Evolutionary conservation across 2,329 filamentous ascomycete genomes (phyloP), one percentile per base, ranked within the genome.

Genomic region (Botryosphaeria dothidea): DNA sequence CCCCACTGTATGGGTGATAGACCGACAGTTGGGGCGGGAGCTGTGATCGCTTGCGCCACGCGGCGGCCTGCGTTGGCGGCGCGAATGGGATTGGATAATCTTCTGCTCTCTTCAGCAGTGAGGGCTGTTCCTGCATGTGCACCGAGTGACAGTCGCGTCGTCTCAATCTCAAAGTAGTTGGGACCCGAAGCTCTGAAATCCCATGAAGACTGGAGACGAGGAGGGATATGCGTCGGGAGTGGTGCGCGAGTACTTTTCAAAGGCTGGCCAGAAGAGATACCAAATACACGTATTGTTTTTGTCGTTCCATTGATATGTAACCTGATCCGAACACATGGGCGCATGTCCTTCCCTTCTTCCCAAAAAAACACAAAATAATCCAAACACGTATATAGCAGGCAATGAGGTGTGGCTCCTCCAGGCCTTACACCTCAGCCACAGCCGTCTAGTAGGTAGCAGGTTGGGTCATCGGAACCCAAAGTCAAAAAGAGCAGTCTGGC

Each of bases 251-350:
- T n/a, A n/a, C n/a, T n/a, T n/a, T n/a, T n/a, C 31, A 34, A 34
- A 34, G 31, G 31, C 31, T 34, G 31, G 31, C 2, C 31, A 3
- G 7, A 34, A 41, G 41, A 36, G 41, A 23, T 60, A 60, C 56
- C 56, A 60, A 60, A 60, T 60, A 60, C 56, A 60, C 25, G 41
- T 60, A 46, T 60, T 46, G 56, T 60, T 60, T 46, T 60, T 60
- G 29, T 60, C 41, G 25, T 45, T 60, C 56, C 56, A 46, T 60
- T 45, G 41, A 46, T 60, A 60, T 45, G 56, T 60, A 60, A 46
- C 56, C 56, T 60, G 56, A 60, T 60, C 56, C 56, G 41, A 60
- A 60, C 56, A 60, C 56, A 60, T 60, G 41, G 56, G 43, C 56
- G 41, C 56, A 60, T 60, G 46, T 60, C 56, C 56, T 31, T 60